Evolutionary conservation across 2,329 filamentous ascomycete species (phyloP), one percentile per base, ranked within the genome.

Genomic region (Penicillium sp.): DNA sequence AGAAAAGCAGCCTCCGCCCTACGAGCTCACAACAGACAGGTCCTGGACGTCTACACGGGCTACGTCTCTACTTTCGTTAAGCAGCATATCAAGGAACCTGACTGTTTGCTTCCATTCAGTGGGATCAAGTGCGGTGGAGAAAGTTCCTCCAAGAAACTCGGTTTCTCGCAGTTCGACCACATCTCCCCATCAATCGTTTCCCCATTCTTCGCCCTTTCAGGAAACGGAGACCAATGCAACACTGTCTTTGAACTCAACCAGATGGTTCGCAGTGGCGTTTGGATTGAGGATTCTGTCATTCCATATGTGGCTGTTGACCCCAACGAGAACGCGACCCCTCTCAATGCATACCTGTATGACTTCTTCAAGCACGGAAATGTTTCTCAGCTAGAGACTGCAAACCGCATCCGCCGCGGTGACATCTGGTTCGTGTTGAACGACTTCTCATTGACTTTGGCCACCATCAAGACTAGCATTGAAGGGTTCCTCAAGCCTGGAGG

Each of bases 341-440:
- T 77, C 15, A 77, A 78, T 51, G 74, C 74, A 0, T 77, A 74
- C 54, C 75, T 93, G 0, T 85, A 88, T 59, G 88, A 93, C 71
- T 93, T 92, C 73, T 92, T 85, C 79, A 89, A 86, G 72, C 86
- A 93, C 65, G 89, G 89, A 4, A 84, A 88, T 66, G 70, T 86
- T 23, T 69, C 78, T 1, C 82, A 85, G 0, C 75, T 93, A 2
- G 82, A 83, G 13, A 75, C 72, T 0, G 87, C 86, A 31, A 93
- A 93, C 68, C 79, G 82, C 3, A 86, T 93, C 67, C 84, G 83
- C 44, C 75, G 77, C 1, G 83, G 84, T 5, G 87, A 91, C 47
- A 80, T 90, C 9, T 93, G 89, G 89, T 92, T 88, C 66, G 68
- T 82, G 2, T 78, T 92, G 2, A 90, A 91, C 59, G 83, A 88